A percentile compares a stretch with the other conserved stretches of the same genome.
Conservation (phyloP, 169 alveolate species). For the Hammondia hammondi region DNA sequence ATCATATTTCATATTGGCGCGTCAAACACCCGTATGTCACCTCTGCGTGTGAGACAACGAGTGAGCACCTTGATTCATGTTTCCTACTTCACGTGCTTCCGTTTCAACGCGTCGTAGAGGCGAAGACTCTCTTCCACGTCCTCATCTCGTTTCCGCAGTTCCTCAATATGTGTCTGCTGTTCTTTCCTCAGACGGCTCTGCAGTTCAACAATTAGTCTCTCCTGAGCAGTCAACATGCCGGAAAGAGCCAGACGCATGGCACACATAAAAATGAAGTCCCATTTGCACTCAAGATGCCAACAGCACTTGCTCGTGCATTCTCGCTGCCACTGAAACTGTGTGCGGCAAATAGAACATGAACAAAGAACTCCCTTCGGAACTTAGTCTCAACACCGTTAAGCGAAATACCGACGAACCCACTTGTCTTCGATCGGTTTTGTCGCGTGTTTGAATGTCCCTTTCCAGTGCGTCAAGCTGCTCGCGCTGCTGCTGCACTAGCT, state of each 20-base stretch:
- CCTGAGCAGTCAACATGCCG: not conserved
- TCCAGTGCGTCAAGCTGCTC: conserved; percentile 38
- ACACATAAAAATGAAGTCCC: too few relatives aligned
- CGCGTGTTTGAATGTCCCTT: conserved; percentile 1
- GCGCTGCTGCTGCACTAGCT: conserved; percentile 32
- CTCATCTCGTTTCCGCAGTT: conserved; percentile 19
- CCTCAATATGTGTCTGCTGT: not conserved
- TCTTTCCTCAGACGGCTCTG: conserved; percentile 9
- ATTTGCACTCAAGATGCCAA: too few relatives aligned
- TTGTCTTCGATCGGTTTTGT: not conserved
- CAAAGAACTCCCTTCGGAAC: too few relatives aligned
- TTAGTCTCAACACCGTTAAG: not conserved
- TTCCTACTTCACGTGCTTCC: not conserved
- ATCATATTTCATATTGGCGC: too few relatives aligned
- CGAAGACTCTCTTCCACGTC: conserved; percentile 15
- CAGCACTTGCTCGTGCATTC: too few relatives aligned
- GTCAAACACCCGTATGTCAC: too few relatives aligned
- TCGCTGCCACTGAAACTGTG: too few relatives aligned
- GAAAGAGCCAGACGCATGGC: too few relatives aligned
- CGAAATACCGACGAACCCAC: not conserved
- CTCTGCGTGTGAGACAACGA: too few relatives aligned
- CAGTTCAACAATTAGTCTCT: not conserved
- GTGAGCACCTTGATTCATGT: too few relatives aligned
- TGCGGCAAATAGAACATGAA: too few relatives aligned
- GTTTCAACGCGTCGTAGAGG: not conserved